Percentiles rank a stretch among this genome's conserved stretches.
These are phyloP conservation scores for Aspergillus bombycis DNA, from an alignment of 2,329 filamentous ascomycete genomes.

Conservation along the genomic window DNA sequence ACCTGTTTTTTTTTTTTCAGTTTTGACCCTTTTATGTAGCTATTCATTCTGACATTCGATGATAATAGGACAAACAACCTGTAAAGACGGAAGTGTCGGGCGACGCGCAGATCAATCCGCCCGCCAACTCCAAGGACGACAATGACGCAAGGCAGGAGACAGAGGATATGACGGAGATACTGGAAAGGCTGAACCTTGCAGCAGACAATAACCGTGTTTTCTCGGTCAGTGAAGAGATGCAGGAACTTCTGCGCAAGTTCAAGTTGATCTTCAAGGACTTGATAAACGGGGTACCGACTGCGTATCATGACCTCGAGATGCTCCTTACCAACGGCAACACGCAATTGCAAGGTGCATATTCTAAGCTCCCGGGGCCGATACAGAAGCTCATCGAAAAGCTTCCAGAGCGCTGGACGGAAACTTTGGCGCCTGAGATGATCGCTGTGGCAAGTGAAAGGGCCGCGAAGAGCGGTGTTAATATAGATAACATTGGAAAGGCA, in stretches of 20 bases:
- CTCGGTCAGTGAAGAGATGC: slow-evolving; percentile 79
- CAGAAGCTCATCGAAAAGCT: slow-evolving; percentile 85
- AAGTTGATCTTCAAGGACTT: slow-evolving; percentile 90
- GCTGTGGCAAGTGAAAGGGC: slow-evolving; percentile 75
- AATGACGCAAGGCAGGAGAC: slow-evolving; percentile 61
- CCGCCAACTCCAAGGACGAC: slow-evolving; percentile 21
- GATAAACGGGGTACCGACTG: slow-evolving; percentile 88
- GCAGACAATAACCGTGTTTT: slow-evolving; percentile 85
- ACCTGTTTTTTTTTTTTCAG: background rate
- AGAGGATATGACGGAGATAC: slow-evolving; percentile 74
- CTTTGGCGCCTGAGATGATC: slow-evolving; percentile 78
- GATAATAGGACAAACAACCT: slow-evolving; percentile 15
- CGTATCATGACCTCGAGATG: slow-evolving; percentile 83
- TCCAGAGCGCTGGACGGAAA: slow-evolving; percentile 76
- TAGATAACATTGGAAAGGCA: slow-evolving; percentile 53
- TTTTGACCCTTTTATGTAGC: background rate
- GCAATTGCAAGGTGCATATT: slow-evolving; percentile 66
- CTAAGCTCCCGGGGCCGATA: slow-evolving; percentile 72
- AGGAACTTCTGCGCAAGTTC: slow-evolving; percentile 80
- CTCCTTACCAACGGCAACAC: slow-evolving; percentile 65
- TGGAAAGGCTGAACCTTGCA: slow-evolving; percentile 82
- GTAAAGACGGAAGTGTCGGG: slow-evolving; percentile 5
- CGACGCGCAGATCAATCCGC: slow-evolving; percentile 8
- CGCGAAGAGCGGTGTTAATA: slow-evolving; percentile 61
- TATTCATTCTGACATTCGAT: background rate